Evolutionary conservation across 805 yeast genomes (phyloP).

Genomic region (Helenozyma baotianmanensis): DNA sequence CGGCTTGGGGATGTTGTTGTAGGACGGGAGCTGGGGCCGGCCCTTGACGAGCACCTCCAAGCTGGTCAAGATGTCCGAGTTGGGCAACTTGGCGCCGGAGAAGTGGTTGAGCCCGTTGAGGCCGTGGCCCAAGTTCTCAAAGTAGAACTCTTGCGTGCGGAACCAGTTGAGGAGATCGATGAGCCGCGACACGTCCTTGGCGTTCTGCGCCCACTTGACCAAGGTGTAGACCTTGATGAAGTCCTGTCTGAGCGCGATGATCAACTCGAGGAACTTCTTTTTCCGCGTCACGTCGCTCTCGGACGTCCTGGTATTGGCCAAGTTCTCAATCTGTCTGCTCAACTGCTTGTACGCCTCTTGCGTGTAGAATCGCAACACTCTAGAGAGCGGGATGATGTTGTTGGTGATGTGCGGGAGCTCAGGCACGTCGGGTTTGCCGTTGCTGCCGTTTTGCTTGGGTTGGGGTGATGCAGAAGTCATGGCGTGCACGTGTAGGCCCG

Average conservation of each 20-base stretch:
- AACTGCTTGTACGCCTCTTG: slow-evolving; percentile 62
- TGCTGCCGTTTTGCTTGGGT: neutral
- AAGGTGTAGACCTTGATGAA: slow-evolving; percentile 80
- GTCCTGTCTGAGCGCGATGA: slow-evolving; percentile 75
- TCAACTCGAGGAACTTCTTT: slow-evolving; percentile 58
- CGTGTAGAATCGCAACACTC: slow-evolving; percentile 55
- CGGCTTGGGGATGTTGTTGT: slow-evolving; percentile 48
- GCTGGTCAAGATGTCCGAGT: slow-evolving; percentile 85
- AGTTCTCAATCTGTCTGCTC: slow-evolving; percentile 54
- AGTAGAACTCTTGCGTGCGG: slow-evolving; percentile 70
- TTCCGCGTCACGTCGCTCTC: slow-evolving; percentile 63
- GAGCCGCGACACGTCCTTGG: slow-evolving; percentile 64
- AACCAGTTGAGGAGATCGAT: slow-evolving; percentile 90
- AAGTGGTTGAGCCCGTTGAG: slow-evolving; percentile 65
- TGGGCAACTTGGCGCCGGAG: slow-evolving; percentile 88
- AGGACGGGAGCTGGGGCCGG: slow-evolving; percentile 67
- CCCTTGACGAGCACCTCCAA: slow-evolving; percentile 79
- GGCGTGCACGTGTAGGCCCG: neutral
- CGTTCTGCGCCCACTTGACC: slow-evolving; percentile 79
- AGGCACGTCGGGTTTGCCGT: slow-evolving; percentile 18
- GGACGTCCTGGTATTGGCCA: slow-evolving; percentile 41
- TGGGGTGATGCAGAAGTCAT: neutral
- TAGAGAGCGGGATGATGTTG: slow-evolving; percentile 62
- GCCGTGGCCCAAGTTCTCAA: slow-evolving; percentile 55
- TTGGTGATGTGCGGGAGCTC: slow-evolving; percentile 67